Percentiles rank a stretch among this genome's conserved stretches.
Conservation (phyloP, 1,284 basidiomycete species). For the Lignosus rhinocerotis region DNA sequence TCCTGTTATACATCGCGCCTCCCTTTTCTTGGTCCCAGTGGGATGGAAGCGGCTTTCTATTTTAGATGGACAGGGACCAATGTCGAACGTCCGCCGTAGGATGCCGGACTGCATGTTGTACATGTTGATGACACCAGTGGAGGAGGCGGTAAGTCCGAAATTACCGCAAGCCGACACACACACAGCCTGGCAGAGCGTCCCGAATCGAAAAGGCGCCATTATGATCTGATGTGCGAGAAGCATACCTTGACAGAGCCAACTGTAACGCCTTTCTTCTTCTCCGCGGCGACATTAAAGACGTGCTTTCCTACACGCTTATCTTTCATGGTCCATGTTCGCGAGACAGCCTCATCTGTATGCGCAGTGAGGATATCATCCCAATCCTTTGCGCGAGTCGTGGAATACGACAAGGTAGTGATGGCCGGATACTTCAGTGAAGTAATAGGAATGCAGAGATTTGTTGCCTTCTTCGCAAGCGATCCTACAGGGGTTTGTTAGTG, state of each 20-base stretch:
- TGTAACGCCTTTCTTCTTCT: constrained; percentile 44
- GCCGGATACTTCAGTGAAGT: constrained; percentile 82
- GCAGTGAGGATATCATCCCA: constrained; percentile 97
- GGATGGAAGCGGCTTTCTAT: constrained; percentile 38
- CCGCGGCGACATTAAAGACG: constrained; percentile 51
- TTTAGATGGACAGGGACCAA: constrained; percentile 62
- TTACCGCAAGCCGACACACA: constrained; percentile 96
- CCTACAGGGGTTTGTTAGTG: constrained; percentile 44
- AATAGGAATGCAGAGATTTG: constrained; percentile 76
- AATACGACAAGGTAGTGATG: constrained; percentile 78
- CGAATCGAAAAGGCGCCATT: too few species aligned
- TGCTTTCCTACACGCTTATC: constrained; percentile 84
- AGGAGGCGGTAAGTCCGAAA: constrained; percentile 86
- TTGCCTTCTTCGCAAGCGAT: constrained; percentile 84
- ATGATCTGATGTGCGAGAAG: background rate
- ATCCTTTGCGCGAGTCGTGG: constrained; percentile 83
- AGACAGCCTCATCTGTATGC: constrained; percentile 80
- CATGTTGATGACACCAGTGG: constrained; percentile 78
- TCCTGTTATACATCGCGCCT: constrained; percentile 74
- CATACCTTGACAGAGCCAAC: constrained; percentile 66
- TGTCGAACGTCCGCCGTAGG: constrained; percentile 73
- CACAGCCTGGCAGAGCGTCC: constrained; percentile 55
- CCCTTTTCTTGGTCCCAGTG: constrained; percentile 44
- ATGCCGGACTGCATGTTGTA: constrained; percentile 98
- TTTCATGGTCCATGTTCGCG: constrained; percentile 85